Evolutionary conservation across 805 yeast genomes (phyloP), one percentile per base, ranked within the genome.

Genomic region (Clavispora fructus): DNA sequence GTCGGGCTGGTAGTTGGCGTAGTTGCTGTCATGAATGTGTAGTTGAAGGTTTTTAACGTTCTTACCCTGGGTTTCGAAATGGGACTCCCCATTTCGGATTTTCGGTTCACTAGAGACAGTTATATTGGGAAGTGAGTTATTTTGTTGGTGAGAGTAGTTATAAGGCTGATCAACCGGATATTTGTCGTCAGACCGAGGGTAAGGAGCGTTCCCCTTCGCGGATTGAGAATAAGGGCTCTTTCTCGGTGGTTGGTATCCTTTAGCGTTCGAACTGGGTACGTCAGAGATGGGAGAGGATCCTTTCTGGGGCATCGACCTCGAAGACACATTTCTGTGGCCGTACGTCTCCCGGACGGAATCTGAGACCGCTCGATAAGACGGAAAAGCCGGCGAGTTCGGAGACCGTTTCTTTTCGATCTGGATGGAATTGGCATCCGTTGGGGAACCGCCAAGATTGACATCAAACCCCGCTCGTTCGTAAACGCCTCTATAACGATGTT

Each of bases 381-480:
- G 16, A 4, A 23, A 6, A 35, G 29, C 17, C 14, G 19, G 19
- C 10, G 41, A 26, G 14, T n/a, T 35, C 12, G 48, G 41, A 30
- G 43, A 45, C 30, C 19, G 29, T n/a, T 30, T 13, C 4, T 40
- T 28, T 23, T 35, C 17, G 23, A 16, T 16, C n/a, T 42, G 13
- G 31, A 25, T 26, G 11, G 43, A 26, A 6, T n/a, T 12, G 28
- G 19, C 13, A 6, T 33, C 43, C 9, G 39, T 35, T 2, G 19
- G 23, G 3, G 25, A 17, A n/a, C 33, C 40, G 32, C 43, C 44
- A 42, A 52, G 31, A 39, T 55, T 55, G 40, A 71, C 69, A 35
- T 86, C 94, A 56, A 87, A 87, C 0, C 95, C 95, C 0, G 94
- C 94, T 53, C 94, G 67, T 60, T 87, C 94, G 63, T 85, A 80